Conservation (phyloP, 257 asterid species). For the Haberlea rhodopensis region DNA sequence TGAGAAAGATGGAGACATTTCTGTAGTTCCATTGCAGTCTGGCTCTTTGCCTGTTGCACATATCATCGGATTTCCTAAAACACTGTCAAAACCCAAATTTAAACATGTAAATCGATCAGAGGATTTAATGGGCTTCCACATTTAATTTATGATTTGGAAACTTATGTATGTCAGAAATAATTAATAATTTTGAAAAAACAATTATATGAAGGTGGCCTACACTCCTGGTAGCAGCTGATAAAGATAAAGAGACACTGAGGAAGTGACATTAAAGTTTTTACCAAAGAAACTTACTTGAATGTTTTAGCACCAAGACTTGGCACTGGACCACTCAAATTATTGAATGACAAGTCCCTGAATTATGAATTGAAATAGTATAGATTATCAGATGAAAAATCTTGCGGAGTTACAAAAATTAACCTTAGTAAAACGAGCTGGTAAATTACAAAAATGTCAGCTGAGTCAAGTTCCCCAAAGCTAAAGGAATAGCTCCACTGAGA, state of each 20-base stretch:
- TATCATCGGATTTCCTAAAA: constrained; percentile 82
- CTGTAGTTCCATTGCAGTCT: constrained; percentile 73
- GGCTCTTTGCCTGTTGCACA: constrained; percentile 86
- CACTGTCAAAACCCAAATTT: constrained; percentile 41
- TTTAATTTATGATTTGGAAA: not conserved
- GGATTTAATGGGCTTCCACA: not conserved
- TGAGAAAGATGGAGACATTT: constrained; percentile 57
- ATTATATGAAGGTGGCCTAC: not conserved
- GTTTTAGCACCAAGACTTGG: constrained; percentile 46
- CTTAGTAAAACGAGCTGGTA: constrained; percentile 26
- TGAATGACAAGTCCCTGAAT: constrained; percentile 78
- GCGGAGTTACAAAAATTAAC: not conserved
- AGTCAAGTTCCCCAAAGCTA: constrained; percentile 67
- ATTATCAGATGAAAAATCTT: constrained; percentile 19
- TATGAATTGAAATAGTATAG: constrained; percentile 11
- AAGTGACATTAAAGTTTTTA: not conserved
- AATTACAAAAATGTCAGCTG: constrained; percentile 71
- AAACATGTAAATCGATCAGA: not conserved
- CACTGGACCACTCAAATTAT: constrained; percentile 58
- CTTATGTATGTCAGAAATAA: no score
- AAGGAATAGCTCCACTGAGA: constrained; percentile 76
- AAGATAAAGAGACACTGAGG: not conserved
- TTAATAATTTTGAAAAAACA: not conserved
- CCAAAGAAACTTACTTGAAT: constrained; percentile 54
- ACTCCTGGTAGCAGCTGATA: not conserved